phyloP scores from a whole-genome alignment of 768 basidiomycete genomes.

The Psilocybe tampanensis region DNA sequence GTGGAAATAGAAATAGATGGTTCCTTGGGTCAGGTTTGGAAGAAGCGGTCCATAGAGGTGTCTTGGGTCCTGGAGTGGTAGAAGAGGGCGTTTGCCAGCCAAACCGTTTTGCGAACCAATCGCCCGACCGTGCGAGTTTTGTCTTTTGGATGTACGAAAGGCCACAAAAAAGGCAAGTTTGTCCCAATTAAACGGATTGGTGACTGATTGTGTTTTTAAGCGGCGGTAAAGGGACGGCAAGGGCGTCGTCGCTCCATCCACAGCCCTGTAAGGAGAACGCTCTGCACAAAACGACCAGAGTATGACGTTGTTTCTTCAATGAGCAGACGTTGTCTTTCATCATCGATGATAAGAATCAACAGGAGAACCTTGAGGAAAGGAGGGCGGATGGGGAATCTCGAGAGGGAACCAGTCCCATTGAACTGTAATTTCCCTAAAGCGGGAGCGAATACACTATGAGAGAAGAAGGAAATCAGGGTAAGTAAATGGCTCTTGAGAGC shows the following conservation, averaged over 20 bases:
- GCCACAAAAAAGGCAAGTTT: constrained; percentile 2
- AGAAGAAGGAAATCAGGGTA: background rate
- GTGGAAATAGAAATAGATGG: constrained; percentile 1
- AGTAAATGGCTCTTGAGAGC: background rate
- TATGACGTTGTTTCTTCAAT: too few species aligned
- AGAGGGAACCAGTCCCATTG: background rate
- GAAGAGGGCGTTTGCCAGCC: background rate
- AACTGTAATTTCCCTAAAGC: background rate
- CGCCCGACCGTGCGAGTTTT: background rate
- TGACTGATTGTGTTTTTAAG: background rate
- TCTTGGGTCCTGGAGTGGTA: constrained; percentile 6
- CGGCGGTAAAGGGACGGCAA: constrained; percentile 1
- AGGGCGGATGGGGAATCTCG: background rate
- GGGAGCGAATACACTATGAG: background rate
- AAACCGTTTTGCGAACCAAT: constrained; percentile 5
- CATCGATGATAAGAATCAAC: too few species aligned
- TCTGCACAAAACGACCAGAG: too few species aligned
- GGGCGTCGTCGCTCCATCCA: background rate
- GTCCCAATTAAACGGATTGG: background rate
- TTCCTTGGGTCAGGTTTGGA: constrained; percentile 1
- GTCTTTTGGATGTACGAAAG: background rate
- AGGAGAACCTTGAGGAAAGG: too few species aligned
- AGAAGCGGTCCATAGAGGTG: constrained; percentile 5
- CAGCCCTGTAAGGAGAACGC: background rate
- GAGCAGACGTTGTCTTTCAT: too few species aligned